phyloP scores from a whole-genome alignment of 192 early-diverging fungal species.

The Thamnidium elegans region DNA sequence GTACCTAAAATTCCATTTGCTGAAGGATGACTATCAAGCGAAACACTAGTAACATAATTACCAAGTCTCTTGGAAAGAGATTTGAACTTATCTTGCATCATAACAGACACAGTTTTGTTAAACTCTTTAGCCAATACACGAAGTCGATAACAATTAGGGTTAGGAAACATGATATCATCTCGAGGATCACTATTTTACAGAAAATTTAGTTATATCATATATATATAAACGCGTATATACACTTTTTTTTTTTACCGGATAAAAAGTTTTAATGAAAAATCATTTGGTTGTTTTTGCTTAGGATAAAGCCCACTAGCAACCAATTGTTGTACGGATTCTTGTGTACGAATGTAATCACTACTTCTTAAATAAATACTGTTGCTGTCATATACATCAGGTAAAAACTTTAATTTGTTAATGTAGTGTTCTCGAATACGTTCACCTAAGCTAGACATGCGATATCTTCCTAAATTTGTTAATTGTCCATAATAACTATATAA shows the following conservation, averaged over 20 bases:
- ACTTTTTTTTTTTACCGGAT: slow-evolving; percentile 32
- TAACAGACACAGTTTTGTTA: slow-evolving; percentile 10
- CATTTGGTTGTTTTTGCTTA: slow-evolving; percentile 7
- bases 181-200: slow-evolving; percentile 25
- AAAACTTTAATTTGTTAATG: slow-evolving; percentile 31
- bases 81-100: slow-evolving; percentile 24
- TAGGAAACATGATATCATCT: slow-evolving; percentile 36
- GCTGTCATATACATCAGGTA: slow-evolving; percentile 22
- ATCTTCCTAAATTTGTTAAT: slow-evolving; percentile 37
- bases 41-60: slow-evolving; percentile 31
- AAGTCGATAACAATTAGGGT: slow-evolving; percentile 33
- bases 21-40: slow-evolving; percentile 36
- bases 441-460: slow-evolving; percentile 32
- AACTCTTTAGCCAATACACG: slow-evolving; percentile 32
- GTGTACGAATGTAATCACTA: slow-evolving; percentile 34
- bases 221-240: too few species aligned
- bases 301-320: slow-evolving; percentile 41
- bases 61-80: slow-evolving; percentile 21
- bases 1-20: slow-evolving; percentile 39
- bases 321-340: slow-evolving; percentile 41
- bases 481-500: slow-evolving; percentile 34
- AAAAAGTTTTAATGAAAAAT: slow-evolving; percentile 25
- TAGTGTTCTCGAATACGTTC: slow-evolving; percentile 32
- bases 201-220: background rate
- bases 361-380: slow-evolving; percentile 32